Evolutionary conservation across 2,329 filamentous ascomycete genomes (phyloP), one percentile per base, ranked within the genome.

Genomic region (Trichophyton mentagrophytes): DNA sequence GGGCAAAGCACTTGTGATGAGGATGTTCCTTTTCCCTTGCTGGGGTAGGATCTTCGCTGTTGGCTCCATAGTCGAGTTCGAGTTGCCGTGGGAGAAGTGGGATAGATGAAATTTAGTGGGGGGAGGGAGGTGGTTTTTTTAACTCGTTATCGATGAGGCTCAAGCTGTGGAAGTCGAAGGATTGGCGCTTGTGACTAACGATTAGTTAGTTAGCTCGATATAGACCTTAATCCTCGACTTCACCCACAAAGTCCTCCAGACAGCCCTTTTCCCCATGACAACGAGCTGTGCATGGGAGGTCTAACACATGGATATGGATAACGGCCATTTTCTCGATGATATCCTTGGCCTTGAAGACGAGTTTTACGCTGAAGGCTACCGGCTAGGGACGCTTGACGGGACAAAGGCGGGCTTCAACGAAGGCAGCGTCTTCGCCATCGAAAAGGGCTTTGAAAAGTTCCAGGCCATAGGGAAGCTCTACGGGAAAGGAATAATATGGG

Each of bases 391-490:
- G 56, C 76, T 80, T 46, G 92, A 96, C 73, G 93, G 93, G 62
- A 78, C 83, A 46, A 80, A 81, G 62, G 86, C 89, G 36, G 93
- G 93, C 44, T 85, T 86, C 61, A 84, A 89, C 65, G 93, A 99
- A 79, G 93, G 93, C 63, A 88, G 90, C 58, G 83, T 90, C 20
- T 90, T 97, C 70, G 93, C 92, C 0, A 83, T 97, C 47, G 88
- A 95, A 71, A 93, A 91, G 65, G 92, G 91, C 0, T 97, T 93
- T 67, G 89, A 96, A 68, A 97, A 96, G 75, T 96, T 95, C 69
- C 71, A 88, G 47, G 86, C 90, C 64, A 82, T 90, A 72, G 92
- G 92, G 1, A 80, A 81, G 62, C 74, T 97, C 36, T 86, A 92
- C 67, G 89, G 90, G 51, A 86, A 85, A 68, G 85, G 89, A 13